A percentile compares a stretch with the other conserved stretches of the same genome.
Evolutionary conservation across 176 grass and related monocot species (phyloP).

Genomic region (Phragmites australis): DNA sequence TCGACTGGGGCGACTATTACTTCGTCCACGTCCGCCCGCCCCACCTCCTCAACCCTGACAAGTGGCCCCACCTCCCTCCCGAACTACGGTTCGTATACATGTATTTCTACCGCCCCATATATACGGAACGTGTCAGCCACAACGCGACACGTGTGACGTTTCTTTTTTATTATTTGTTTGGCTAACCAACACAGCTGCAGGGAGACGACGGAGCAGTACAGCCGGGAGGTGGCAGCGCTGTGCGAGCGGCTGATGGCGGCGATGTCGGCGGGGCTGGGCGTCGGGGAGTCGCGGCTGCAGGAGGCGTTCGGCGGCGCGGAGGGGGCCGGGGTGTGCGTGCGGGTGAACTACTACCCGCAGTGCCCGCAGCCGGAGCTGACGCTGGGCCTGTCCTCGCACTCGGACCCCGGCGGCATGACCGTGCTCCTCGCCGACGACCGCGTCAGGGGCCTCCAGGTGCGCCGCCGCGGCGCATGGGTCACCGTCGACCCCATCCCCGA

Average conservation of each 20-base stretch:
- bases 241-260: slow-evolving; percentile 53
- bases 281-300: slow-evolving; percentile 30
- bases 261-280: slow-evolving; percentile 53
- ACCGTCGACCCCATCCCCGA: slow-evolving; percentile 57
- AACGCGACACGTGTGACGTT: neutral
- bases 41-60: slow-evolving; percentile 46
- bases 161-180: no score
- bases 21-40: slow-evolving; percentile 75
- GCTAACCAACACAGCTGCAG: no score
- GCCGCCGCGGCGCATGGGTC: slow-evolving; percentile 48
- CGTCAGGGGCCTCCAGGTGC: slow-evolving; percentile 73
- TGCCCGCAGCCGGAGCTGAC: slow-evolving; percentile 95
- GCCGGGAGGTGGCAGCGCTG: slow-evolving; percentile 49
- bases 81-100: slow-evolving; percentile 45
- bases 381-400: slow-evolving; percentile 75
- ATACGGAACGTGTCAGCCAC: neutral
- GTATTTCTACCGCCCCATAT: no score
- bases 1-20: slow-evolving; percentile 97
- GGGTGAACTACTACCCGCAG: slow-evolving; percentile 88
- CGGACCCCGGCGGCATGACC: slow-evolving; percentile 85
- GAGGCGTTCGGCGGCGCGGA: slow-evolving; percentile 59
- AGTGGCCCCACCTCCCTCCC: slow-evolving; percentile 61
- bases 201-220: slow-evolving; percentile 60
- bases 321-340: slow-evolving; percentile 55
- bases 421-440: slow-evolving; percentile 71